A percentile compares a stretch with the other conserved stretches of the same genome.
Evolutionary conservation across 345 rosid species (phyloP).

Genomic region (Melastoma malabathricum): DNA sequence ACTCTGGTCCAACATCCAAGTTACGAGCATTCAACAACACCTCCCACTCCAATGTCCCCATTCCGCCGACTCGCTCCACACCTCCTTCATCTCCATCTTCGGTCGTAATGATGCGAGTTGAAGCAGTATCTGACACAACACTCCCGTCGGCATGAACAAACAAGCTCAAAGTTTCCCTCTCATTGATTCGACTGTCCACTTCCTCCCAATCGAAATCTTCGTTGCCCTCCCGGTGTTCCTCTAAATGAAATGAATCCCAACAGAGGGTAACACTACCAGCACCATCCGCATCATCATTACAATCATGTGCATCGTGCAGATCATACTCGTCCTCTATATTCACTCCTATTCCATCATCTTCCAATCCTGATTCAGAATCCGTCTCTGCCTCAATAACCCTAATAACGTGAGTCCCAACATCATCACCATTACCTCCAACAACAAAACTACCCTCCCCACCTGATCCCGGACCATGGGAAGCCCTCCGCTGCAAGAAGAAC

Average conservation of each 20-base stretch:
- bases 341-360: conserved; percentile 23
- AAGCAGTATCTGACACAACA: conserved; percentile 40
- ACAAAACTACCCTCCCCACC: conserved; percentile 11
- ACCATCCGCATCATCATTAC: conserved; percentile 30
- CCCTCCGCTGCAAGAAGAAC: conserved; percentile 41
- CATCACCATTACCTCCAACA: conserved; percentile 10
- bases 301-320: conserved; percentile 11
- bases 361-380: conserved; percentile 36
- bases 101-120: conserved; percentile 38
- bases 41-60: conserved; percentile 64
- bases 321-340: conserved; percentile 42
- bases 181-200: conserved; percentile 56
- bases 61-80: conserved; percentile 37
- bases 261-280: conserved; percentile 40
- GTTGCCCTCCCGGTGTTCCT: conserved; percentile 35
- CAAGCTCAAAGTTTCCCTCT: conserved; percentile 46
- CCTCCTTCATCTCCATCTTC: conserved; percentile 31
- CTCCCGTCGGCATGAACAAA: conserved; percentile 51
- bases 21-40: conserved; percentile 55
- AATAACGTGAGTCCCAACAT: conserved; percentile 17
- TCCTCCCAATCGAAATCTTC: conserved; percentile 96
- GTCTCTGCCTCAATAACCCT: conserved; percentile 19
- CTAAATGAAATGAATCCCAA: conserved; percentile 74
- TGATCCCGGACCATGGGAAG: conserved; percentile 18
- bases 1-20: conserved; percentile 37